Conservation (phyloP, 805 yeast genomes). For the Candida cerambycidarum region DNA sequence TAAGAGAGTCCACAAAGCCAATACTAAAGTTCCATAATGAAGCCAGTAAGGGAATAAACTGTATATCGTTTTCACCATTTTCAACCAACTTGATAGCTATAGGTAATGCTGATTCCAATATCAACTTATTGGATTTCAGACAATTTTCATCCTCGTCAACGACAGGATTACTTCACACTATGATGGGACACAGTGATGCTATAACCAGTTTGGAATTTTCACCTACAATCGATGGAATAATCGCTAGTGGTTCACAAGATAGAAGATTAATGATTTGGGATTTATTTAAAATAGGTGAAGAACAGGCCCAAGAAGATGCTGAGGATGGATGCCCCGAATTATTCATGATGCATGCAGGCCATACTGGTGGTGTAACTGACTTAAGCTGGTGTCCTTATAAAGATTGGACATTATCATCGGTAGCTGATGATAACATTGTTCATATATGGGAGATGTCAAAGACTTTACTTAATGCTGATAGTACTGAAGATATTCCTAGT, state of each 20-base stretch:
- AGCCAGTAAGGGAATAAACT: conserved; percentile 50
- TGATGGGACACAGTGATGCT: conserved; percentile 77
- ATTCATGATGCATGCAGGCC: conserved; percentile 92
- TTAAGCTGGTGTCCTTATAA: conserved; percentile 66
- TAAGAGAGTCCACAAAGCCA: conserved; percentile 34
- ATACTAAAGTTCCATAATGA: conserved; percentile 24
- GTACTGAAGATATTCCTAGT: conserved; percentile 7
- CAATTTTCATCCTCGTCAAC: conserved; percentile 23
- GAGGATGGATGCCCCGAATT: conserved; percentile 90
- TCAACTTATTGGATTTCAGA: conserved; percentile 65
- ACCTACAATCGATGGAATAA: conserved; percentile 71
- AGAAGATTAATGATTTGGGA: conserved; percentile 83
- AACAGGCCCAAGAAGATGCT: conserved; percentile 81
- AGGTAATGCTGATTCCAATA: conserved; percentile 68
- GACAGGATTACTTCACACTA: conserved; percentile 54
- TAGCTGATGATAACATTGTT: conserved; percentile 60
- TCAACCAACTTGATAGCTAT: conserved; percentile 61
- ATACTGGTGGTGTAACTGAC: conserved; percentile 74
- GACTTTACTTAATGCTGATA: conserved; percentile 29
- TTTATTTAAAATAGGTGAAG: conserved; percentile 73
- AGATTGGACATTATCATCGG: conserved; percentile 76
- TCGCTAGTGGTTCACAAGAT: conserved; percentile 77
- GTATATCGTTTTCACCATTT: conserved; percentile 64
- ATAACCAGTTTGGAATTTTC: conserved; percentile 77
- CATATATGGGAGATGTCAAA: conserved; percentile 55